Percentiles rank a stretch among this genome's conserved stretches.
These are phyloP conservation scores for Saccharomycopsis sp. DNA, from an alignment of 805 yeast species.

Conservation along the genomic window DNA sequence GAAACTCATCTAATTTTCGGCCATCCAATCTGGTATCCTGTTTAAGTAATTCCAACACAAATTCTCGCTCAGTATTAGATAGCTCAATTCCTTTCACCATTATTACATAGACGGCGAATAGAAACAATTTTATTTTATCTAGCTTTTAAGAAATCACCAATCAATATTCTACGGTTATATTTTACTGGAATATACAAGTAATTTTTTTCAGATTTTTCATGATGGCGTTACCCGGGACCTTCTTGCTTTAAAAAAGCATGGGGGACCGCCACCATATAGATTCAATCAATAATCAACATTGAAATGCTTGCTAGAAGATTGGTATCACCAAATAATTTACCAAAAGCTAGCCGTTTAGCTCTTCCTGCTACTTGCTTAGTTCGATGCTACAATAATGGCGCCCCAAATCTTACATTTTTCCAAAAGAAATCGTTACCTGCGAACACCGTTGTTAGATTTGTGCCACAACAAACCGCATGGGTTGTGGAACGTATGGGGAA, in stretches of 20 bases:
- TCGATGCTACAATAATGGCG: neutral
- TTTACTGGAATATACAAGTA: no score
- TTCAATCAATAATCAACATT: neutral
- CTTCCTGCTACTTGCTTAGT: neutral
- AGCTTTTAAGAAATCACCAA: no score
- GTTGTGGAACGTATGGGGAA: conserved; percentile 88
- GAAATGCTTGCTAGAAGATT: neutral
- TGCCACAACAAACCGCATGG: conserved; percentile 90
- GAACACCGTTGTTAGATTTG: conserved; percentile 68
- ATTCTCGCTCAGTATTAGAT: conserved; percentile 56
- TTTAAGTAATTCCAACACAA: conserved; percentile 55
- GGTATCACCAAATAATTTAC: neutral
- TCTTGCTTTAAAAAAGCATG: neutral
- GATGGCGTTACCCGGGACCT: neutral
- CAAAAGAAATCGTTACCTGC: conserved; percentile 60
- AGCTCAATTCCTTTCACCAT: conserved; percentile 61
- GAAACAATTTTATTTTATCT: neutral
- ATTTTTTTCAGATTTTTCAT: no score
- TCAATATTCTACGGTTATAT: no score
- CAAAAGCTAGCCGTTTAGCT: neutral
- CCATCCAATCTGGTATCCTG: conserved; percentile 63
- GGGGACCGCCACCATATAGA: neutral
- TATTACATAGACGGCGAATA: neutral
- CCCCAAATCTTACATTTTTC: conserved; percentile 40
- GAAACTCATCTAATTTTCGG: conserved; percentile 52